Evolutionary conservation across 2,329 filamentous ascomycete species (phyloP).

Genomic region (Orbilia blumenaviensis): DNA sequence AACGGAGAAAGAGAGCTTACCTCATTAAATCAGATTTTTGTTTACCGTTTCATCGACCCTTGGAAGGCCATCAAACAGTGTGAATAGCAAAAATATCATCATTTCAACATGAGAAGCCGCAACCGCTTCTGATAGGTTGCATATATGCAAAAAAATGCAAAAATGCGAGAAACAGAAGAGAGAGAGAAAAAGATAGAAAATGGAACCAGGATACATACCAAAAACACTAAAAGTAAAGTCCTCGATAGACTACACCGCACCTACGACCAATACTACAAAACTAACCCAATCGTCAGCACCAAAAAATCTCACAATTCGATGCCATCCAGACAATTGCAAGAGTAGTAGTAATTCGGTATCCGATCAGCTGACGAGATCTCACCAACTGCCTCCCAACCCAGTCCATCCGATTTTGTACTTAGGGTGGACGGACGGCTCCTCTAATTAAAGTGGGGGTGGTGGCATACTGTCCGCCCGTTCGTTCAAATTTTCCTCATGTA

Average conservation of each 20-base stretch:
- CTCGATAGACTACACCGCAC: conserved; percentile 2
- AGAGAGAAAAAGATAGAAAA: too few relatives aligned
- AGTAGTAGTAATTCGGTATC: conserved; percentile 39
- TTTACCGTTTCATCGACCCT: conserved; percentile 58
- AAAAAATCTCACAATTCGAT: background rate
- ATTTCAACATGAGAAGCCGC: conserved; percentile 57
- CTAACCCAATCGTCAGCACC: conserved; percentile 28
- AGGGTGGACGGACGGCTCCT: conserved; percentile 60
- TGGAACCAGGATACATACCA: conserved; percentile 55
- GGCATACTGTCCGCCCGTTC: conserved; percentile 64
- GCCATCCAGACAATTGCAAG: conserved; percentile 52
- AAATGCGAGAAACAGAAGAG: conserved; percentile 38
- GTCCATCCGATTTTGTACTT: conserved; percentile 61
- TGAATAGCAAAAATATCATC: conserved; percentile 62
- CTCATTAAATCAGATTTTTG: conserved; percentile 65
- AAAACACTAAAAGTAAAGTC: conserved; percentile 20
- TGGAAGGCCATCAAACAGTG: conserved; percentile 62
- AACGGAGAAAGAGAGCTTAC: conserved; percentile 58
- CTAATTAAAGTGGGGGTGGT: conserved; percentile 59
- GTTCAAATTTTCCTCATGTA: conserved; percentile 64
- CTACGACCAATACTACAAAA: too few relatives aligned
- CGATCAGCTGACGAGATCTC: conserved; percentile 64
- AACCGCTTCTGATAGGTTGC: conserved; percentile 55
- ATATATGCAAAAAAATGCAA: conserved; percentile 48
- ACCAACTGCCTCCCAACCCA: conserved; percentile 61